Base-by-base conservation (phyloP, 1,284 basidiomycete genomes). In the Boletus sp. region DNA sequence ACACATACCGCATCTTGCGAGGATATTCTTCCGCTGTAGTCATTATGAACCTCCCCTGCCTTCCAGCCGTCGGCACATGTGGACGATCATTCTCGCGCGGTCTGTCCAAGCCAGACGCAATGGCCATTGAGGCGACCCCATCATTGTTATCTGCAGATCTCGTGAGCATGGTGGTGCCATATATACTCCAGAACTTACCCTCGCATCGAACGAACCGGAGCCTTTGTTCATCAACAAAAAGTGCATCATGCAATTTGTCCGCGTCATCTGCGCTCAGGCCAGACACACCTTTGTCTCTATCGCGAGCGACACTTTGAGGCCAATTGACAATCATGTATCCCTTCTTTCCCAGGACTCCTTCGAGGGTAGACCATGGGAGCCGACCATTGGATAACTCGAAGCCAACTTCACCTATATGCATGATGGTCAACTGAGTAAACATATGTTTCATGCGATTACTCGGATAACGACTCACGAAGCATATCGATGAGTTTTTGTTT, bases 361-460 rank as follows among this genome's bases (percentile, higher is more conserved):
- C 36, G 2, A 58, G 39, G 2, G 45, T 57, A 2, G 46, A 53
- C 56, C 57, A 59, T 5, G 48, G 54, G 0, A 57, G 51, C 5
- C 47, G 43, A 30, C 39, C 37, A 0, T 44, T 41, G 2, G 46
- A 13, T 14, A 57, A n/a, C 2, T 4, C 29, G 6, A 54, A 57
- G 2, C 37, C 38, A 2, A 45, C 40, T n/a, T 43, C 22, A 3
- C 45, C 55, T 55, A 16, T 2, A 38, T 16, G 4, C 1, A 37
- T 8, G 0, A 2, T 19, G 1, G 7, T 36, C 37, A 4, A 23
- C 1, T 2, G 6, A n/a, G 1, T 8, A 2, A 19, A 19, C 6
- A n/a, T 1, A 7, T 20, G 6, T 1, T 13, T 8, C 4, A 2
- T 22, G 14, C 0, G 14, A 30, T 7, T 1, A 14, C 29, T 8